Evolutionary conservation across 2,329 filamentous ascomycete genomes (phyloP), one percentile per base, ranked within the genome.

Genomic region (Verticillium albo-atrum): DNA sequence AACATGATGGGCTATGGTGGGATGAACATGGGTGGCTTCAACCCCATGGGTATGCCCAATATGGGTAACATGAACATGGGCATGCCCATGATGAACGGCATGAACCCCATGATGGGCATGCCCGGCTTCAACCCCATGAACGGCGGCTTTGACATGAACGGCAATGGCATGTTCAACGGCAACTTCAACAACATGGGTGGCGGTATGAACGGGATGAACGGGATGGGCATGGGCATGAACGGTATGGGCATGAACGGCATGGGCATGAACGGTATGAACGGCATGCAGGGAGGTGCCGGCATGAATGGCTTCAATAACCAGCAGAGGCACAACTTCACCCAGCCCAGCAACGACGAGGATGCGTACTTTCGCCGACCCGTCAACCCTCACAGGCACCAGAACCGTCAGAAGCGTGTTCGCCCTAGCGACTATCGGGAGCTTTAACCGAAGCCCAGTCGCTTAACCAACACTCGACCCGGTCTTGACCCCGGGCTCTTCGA

Each of bases 301-400:
- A 72, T 72, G 64, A 71, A 73, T 55, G 58, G 55, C 32, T 62
- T 57, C 60, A 62, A 63, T 34, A 58, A 58, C 25, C 60, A 62
- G 20, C 61, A 63, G 23, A 58, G 62, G n/a, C 61, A 64, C 65
- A 77, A 77, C 65, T 81, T 82, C 55, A 68, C 74, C 1, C 77
- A 79, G 61, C 82, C 82, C 2, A 87, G 83, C 60, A 86, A 86
- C 64, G 91, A 96, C 59, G 92, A 96, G 60, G 91, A 92, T 61
- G 91, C 95, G 6, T 99, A 99, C 76, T 96, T 98, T 73, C 86
- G 95, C 60, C 94, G 97, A 73, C 95, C 95, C 0, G 91, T 98
- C 63, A 99, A 99, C 71, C 94, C 93, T 2, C 91, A 97, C 71
- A 86, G 95, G 56, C 91, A 95, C 71, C 89, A 93, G 73, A 91